Conservation (phyloP, 352 stramenopile species). For the Phytophthora chlamydospora region DNA sequence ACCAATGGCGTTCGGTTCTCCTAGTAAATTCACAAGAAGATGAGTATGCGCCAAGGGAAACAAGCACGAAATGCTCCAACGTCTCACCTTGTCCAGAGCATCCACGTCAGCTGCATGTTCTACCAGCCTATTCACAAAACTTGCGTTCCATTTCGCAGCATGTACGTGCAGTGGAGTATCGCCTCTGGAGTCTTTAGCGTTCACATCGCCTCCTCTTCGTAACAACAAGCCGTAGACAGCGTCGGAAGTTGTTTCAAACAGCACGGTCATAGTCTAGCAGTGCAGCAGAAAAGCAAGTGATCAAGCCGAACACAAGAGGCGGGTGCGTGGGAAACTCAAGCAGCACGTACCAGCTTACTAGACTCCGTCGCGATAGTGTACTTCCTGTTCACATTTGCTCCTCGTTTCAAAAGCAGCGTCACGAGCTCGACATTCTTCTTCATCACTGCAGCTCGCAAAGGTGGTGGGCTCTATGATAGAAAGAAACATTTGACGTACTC, state of each 20-base stretch:
- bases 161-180: slow-evolving; percentile 32
- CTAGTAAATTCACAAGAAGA: slow-evolving; percentile 8
- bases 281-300: neutral
- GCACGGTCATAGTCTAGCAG: slow-evolving; percentile 24
- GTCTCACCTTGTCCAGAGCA: slow-evolving; percentile 23
- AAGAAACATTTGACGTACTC: neutral
- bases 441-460: slow-evolving; percentile 36
- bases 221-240: slow-evolving; percentile 23
- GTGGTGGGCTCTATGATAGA: slow-evolving; percentile 25
- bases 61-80: neutral
- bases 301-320: neutral
- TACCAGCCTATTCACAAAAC: slow-evolving; percentile 24
- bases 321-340: neutral
- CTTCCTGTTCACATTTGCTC: slow-evolving; percentile 32
- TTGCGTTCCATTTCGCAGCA: slow-evolving; percentile 29
- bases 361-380: slow-evolving; percentile 16
- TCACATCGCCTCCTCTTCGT: slow-evolving; percentile 30
- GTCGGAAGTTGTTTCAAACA: slow-evolving; percentile 35
- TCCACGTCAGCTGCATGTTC: slow-evolving; percentile 32
- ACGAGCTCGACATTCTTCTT: slow-evolving; percentile 30
- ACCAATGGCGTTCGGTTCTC: slow-evolving; percentile 25
- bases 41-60: neutral
- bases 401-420: slow-evolving; percentile 29
- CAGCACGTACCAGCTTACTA: slow-evolving; percentile 26
- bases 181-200: slow-evolving; percentile 24